Percentiles rank a stretch among this genome's conserved stretches.
phyloP scores from a whole-genome alignment of 768 basidiomycete genomes.

The Auriculariales sp. region DNA sequence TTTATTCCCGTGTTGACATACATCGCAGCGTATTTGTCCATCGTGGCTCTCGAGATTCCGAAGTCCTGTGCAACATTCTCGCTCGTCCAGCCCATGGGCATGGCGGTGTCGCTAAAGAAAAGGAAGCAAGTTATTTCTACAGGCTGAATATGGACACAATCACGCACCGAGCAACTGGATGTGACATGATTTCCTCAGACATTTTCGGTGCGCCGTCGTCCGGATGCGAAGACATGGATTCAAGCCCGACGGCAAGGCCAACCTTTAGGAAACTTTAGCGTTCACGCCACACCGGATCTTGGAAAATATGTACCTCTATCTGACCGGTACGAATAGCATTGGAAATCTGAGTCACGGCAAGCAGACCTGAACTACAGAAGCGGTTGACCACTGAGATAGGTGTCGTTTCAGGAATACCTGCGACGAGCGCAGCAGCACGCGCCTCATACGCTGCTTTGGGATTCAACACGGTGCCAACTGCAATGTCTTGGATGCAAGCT shows the following conservation, averaged over 20 bases:
- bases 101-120: conserved; percentile 9
- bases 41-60: conserved; percentile 53
- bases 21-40: conserved; percentile 58
- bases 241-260: conserved; percentile 30
- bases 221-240: conserved; percentile 11
- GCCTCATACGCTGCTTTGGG: conserved; percentile 36
- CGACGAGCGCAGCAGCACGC: conserved; percentile 59
- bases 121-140: neutral
- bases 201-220: conserved; percentile 8
- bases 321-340: conserved; percentile 68
- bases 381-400: conserved; percentile 65
- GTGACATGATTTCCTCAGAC: conserved; percentile 12
- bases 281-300: too few species aligned
- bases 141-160: conserved; percentile 11
- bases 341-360: conserved; percentile 64
- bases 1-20: conserved; percentile 1
- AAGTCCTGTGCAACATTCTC: conserved; percentile 75
- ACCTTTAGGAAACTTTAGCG: too few species aligned
- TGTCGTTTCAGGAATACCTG: conserved; percentile 66
- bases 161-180: conserved; percentile 12
- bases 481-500: conserved; percentile 55
- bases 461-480: conserved; percentile 42
- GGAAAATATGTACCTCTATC: too few species aligned
- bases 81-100: conserved; percentile 83
- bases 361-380: conserved; percentile 77